A percentile compares a stretch with the other conserved stretches of the same genome.
phyloP scores from a whole-genome alignment of 345 rosid genomes.

The Fremontodendron californicum region DNA sequence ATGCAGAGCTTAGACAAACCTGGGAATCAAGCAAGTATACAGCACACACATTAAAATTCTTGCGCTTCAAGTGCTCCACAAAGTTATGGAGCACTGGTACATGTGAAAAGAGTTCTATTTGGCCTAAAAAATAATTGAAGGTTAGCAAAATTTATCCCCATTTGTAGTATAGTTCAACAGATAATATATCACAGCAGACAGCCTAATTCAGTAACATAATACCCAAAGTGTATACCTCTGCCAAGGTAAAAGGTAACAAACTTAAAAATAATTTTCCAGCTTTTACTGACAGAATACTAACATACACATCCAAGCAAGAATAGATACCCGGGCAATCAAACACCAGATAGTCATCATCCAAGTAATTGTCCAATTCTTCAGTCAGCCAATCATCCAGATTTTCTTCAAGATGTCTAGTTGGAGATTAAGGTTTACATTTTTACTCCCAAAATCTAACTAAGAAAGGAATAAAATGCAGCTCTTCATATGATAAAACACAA shows the following conservation, averaged over 20 bases:
- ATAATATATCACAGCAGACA: not conserved
- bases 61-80: slow-evolving; percentile 80
- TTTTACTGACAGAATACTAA: not conserved
- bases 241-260: not conserved
- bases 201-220: not conserved
- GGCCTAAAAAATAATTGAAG: slow-evolving; percentile 43
- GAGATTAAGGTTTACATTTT: slow-evolving; percentile 43
- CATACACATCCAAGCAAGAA: not conserved
- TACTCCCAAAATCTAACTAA: not conserved
- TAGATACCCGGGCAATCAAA: slow-evolving; percentile 88
- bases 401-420: slow-evolving; percentile 65
- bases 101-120: slow-evolving; percentile 87
- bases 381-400: slow-evolving; percentile 81
- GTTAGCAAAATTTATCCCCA: not conserved
- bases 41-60: slow-evolving; percentile 74
- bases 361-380: slow-evolving; percentile 82
- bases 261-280: not conserved
- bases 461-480: not conserved
- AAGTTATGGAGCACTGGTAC: slow-evolving; percentile 85
- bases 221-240: not conserved
- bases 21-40: slow-evolving; percentile 92
- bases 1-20: slow-evolving; percentile 40
- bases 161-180: not conserved
- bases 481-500: not conserved
- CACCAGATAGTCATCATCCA: slow-evolving; percentile 86